phyloP scores from a whole-genome alignment of 768 basidiomycete species.

The Nidularia sp. region DNA sequence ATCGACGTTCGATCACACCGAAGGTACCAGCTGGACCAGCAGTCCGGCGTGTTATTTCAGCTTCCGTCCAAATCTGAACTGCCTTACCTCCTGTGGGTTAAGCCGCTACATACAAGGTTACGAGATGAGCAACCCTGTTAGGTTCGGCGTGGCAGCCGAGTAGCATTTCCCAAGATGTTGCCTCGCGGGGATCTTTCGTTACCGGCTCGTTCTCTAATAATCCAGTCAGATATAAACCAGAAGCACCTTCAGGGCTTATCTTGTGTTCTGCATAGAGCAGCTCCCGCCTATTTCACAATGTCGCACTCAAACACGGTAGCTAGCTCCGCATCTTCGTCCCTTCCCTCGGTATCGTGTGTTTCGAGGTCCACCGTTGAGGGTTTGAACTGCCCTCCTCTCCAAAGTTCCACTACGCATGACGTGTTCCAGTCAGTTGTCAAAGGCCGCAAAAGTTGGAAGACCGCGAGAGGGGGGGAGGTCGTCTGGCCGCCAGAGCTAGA shows the following conservation, averaged over 20 bases:
- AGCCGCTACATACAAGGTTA: conserved; percentile 17
- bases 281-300: neutral
- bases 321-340: conserved; percentile 7
- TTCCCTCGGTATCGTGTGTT: conserved; percentile 12
- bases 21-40: conserved; percentile 12
- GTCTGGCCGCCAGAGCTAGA: conserved; percentile 82
- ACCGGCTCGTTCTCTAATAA: conserved; percentile 7
- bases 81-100: conserved; percentile 29
- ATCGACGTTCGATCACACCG: conserved; percentile 21
- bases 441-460: conserved; percentile 75
- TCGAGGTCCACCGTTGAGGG: neutral
- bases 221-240: conserved; percentile 22
- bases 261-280: conserved; percentile 5
- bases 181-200: conserved; percentile 19
- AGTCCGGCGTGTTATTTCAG: conserved; percentile 19
- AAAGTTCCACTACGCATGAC: conserved; percentile 40
- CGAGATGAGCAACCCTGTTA: conserved; percentile 26
- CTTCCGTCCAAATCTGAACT: conserved; percentile 22
- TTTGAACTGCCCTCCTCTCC: conserved; percentile 16
- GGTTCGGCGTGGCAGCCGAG: conserved; percentile 24
- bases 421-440: conserved; percentile 66
- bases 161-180: conserved; percentile 24
- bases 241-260: conserved; percentile 15
- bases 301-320: conserved; percentile 5
- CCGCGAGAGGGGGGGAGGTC: conserved; percentile 64